Percentiles rank a stretch among this genome's conserved stretches.
phyloP scores from a whole-genome alignment of 345 rosid species.

The Pelargonium nanum region DNA sequence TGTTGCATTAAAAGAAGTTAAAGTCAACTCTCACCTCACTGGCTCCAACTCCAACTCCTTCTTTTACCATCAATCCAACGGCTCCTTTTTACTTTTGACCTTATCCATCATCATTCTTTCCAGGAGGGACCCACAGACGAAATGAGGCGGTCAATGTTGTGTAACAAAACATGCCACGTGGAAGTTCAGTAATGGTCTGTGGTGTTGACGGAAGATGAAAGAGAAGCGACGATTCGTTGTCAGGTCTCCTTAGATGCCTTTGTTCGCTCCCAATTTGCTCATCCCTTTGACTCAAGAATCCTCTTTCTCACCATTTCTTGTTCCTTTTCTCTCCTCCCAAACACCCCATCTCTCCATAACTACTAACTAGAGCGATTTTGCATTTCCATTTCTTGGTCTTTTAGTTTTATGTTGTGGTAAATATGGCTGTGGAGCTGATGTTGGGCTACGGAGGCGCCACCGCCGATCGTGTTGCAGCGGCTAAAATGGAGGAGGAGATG shows the following conservation, averaged over 20 bases:
- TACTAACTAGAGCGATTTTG: too few relatives aligned
- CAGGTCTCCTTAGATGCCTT: background rate
- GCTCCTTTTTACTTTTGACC: conserved; percentile 34
- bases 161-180: conserved; percentile 26
- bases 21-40: conserved; percentile 48
- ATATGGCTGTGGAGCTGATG: conserved; percentile 63
- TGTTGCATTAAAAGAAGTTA: background rate
- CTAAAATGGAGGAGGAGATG: conserved; percentile 35
- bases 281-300: background rate
- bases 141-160: conserved; percentile 4
- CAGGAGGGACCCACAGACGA: background rate
- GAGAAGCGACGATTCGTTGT: background rate
- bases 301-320: conserved; percentile 1
- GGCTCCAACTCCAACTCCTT: conserved; percentile 47
- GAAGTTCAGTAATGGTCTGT: conserved; percentile 18
- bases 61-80: conserved; percentile 42
- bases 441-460: conserved; percentile 31
- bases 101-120: conserved; percentile 2
- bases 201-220: background rate
- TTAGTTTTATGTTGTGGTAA: conserved; percentile 7
- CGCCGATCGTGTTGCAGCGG: conserved; percentile 11
- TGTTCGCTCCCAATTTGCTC: background rate
- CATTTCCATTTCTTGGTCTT: too few relatives aligned
- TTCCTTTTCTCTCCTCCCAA: background rate
- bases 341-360: background rate